A percentile compares a stretch with the other conserved stretches of the same genome.
Evolutionary conservation across 2,329 filamentous ascomycete genomes (phyloP).

Genomic region (Trichoderma gracile): DNA sequence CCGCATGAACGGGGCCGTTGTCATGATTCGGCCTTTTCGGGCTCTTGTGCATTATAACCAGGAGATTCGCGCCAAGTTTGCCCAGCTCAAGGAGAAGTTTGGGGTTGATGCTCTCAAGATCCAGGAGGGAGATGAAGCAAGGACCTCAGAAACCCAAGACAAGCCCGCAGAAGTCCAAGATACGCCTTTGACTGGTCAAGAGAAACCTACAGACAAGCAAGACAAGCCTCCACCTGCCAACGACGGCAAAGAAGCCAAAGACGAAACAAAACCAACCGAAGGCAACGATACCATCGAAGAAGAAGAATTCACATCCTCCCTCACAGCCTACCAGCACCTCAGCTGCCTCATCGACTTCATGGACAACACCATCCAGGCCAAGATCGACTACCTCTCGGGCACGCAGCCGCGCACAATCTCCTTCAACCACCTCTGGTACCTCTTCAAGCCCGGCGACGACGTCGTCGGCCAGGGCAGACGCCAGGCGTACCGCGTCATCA

Average conservation of each 20-base stretch:
- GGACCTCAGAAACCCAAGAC: too few species aligned
- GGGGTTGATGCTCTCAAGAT: neutral
- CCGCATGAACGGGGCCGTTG: neutral
- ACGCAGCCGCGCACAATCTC: neutral
- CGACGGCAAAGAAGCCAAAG: neutral
- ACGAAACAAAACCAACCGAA: neutral
- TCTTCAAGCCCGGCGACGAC: constrained; percentile 34
- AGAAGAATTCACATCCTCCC: neutral
- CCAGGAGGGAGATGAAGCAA: too few species aligned
- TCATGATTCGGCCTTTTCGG: constrained; percentile 24
- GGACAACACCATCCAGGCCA: neutral
- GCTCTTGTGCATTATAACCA: constrained; percentile 20
- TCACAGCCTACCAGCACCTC: constrained; percentile 17
- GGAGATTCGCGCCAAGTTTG: constrained; percentile 4
- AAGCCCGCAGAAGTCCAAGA: too few species aligned
- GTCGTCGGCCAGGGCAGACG: constrained; percentile 27
- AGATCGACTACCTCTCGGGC: neutral
- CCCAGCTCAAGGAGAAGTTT: neutral
- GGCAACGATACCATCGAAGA: neutral
- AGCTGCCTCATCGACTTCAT: constrained; percentile 24
- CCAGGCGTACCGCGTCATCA: constrained; percentile 35
- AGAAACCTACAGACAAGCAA: neutral
- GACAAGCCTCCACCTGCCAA: neutral
- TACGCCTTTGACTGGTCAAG: neutral
- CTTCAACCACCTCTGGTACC: constrained; percentile 36